Evolutionary conservation across 2,329 filamentous ascomycete species (phyloP).

Genomic region (Pseudopithomyces maydicus): DNA sequence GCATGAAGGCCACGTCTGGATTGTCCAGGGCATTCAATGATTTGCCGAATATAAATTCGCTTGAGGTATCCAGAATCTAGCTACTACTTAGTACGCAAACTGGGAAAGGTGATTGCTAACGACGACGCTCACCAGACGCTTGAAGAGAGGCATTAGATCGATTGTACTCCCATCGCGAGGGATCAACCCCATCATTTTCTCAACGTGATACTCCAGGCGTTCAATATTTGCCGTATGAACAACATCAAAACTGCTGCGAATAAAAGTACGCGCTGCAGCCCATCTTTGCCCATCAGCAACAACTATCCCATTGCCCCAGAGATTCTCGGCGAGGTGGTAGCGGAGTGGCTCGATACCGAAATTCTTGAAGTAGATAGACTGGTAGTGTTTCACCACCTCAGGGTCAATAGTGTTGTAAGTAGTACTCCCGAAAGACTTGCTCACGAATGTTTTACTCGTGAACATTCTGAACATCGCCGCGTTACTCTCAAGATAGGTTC

Average conservation of each 20-base stretch:
- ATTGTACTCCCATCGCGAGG: slow-evolving; percentile 8
- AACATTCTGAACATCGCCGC: not conserved
- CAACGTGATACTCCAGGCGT: slow-evolving; percentile 5
- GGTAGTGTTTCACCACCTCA: slow-evolving; percentile 9
- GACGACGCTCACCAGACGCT: slow-evolving; percentile 2
- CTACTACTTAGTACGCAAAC: no score
- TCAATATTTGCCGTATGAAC: slow-evolving; percentile 10
- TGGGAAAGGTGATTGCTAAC: not conserved
- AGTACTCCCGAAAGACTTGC: slow-evolving; percentile 7
- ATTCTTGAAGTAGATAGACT: slow-evolving; percentile 7
- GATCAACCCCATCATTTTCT: slow-evolving; percentile 7
- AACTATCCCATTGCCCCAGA: slow-evolving; percentile 10
- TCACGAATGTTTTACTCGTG: slow-evolving; percentile 12
- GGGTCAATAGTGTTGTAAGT: slow-evolving; percentile 11
- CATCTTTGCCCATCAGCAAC: slow-evolving; percentile 9
- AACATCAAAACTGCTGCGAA: slow-evolving; percentile 5
- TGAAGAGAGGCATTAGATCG: slow-evolving; percentile 11
- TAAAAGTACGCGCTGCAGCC: slow-evolving; percentile 1
- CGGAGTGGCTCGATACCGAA: slow-evolving; percentile 12
- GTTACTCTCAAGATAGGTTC: slow-evolving; percentile 4
- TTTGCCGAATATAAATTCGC: slow-evolving; percentile 16
- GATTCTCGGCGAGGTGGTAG: slow-evolving; percentile 9
- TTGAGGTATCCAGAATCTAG: slow-evolving; percentile 15
- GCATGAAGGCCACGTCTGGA: slow-evolving; percentile 11
- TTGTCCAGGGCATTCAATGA: slow-evolving; percentile 8